Base-by-base conservation (phyloP, 164 flowering plant genomes). In the Berberis thunbergii region DNA sequence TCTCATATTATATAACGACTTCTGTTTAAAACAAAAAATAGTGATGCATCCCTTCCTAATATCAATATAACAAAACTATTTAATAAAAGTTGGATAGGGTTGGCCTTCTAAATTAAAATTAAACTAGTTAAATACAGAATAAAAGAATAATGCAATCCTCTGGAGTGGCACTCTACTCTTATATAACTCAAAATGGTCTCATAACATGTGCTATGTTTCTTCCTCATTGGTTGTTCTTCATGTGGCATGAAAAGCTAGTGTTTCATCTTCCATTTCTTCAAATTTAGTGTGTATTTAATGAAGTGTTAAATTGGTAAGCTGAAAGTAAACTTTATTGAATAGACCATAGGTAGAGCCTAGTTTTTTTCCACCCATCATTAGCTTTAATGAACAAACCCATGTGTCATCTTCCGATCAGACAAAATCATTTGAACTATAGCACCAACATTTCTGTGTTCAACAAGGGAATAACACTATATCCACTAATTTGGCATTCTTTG, bases 41-140 rank as follows among this genome's bases (percentile, higher is more conserved):
- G 26, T 26, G 26, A 26, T 26, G 26, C 26, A 26, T 26, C 26
- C 26, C 26, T 26, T 26, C 26, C 26, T 26, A 26, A 26, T 26
- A 26, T 26, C 26, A 26, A 26, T 26, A 26, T 26, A 26, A 26
- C 26, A 26, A 26, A 26, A 26, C 26, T 26, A 26, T 26, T 26
- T 26, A 26, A 26, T 26, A 49, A 41, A 26, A 41, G 12, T 62
- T 49, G 64, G 64, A 10, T 62, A 7, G 43, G 45, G 64, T 62
- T 62, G 65, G 65, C 57, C 65, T 62, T 62, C 65, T 62, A 62
- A 50, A 46, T 62, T 40, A 62, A 44, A 41, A 9, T 42, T 12
- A 6, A 62, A 50, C 49, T 13, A 59, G 13, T 4, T 45, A 61
- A 6, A 45, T 3, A 49, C 12, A 44, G 13, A 13, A 45, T 6